Conservation (phyloP, 2,329 filamentous ascomycete genomes). For the Botrytis fabae region DNA sequence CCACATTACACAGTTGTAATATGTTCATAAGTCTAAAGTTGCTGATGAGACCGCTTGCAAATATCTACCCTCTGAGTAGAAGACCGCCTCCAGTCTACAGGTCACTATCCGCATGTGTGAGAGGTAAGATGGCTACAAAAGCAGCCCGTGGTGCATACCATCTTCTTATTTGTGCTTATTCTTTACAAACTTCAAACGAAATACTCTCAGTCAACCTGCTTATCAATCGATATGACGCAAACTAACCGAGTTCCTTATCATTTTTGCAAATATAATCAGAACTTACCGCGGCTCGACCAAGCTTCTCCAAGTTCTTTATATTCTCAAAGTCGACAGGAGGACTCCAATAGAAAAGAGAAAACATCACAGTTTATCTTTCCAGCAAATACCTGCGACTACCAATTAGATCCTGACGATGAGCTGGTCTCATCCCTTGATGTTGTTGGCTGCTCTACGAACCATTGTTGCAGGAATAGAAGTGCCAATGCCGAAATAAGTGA, state of each 20-base stretch:
- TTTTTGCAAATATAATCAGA: not conserved
- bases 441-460: not conserved
- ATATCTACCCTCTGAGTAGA: not conserved
- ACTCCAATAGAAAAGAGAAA: not conserved
- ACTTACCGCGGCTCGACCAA: not conserved
- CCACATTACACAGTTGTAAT: not conserved
- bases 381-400: accelerated
- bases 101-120: not conserved
- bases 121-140: conserved; percentile 5
- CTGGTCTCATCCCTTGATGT: not conserved
- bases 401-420: not conserved
- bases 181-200: not conserved
- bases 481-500: not conserved
- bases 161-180: not conserved
- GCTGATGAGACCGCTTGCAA: conserved; percentile 1
- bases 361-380: not conserved
- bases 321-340: not conserved
- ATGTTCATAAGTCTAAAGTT: not conserved
- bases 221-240: not conserved
- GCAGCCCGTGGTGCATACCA: not conserved
- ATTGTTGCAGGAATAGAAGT: not conserved
- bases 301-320: not conserved
- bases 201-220: not conserved
- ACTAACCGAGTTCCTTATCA: too few species aligned
- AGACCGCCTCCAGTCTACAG: not conserved